Base-by-base conservation (phyloP, 441 rosid species). In the Populus hybrid region DNA sequence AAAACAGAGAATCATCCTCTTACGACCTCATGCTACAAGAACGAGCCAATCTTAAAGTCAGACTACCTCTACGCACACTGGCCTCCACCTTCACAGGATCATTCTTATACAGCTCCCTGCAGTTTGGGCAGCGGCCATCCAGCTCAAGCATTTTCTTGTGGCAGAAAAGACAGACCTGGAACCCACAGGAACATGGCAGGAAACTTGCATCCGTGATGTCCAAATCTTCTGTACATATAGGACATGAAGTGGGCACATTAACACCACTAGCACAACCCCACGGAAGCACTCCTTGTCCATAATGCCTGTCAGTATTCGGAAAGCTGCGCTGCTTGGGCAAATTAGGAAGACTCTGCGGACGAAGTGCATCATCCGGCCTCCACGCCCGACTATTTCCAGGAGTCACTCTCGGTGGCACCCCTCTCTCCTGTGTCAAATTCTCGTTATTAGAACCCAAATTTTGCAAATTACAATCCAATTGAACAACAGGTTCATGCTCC, bases 51-150 rank as follows among this genome's bases (percentile, higher is more conserved):
- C 85, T 88, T 72, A 90, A 80, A 24, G 94, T 84, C 78, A 87
- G 78, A 78, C 89, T 81, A 79, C 91, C 88, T 79, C 89, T 91
- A 71, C 75, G 90, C 69, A 85, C 82, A 73, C 81, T 84, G 14
- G 92, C 83, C 88, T 89, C 97, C 6, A 83, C 83, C 81, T 89
- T 88, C 64, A 85, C 66, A 10, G 86, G 75, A 67, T 86, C 86
- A 72, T 70, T 88, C 67, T 87, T 86, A 64, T 95, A 95, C 0
- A 89, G 92, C 82, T 94, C 91, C 86, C 99, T 88, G 82, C 99
- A 95, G 73, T 93, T 95, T 3, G 99, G 99, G 86, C 99, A 95
- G 67, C 98, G 96, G 20, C 94, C 94, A 84, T 95, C 97, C 78
- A 50, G 79, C 81, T 95, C 94, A 24, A 90, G 91, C 68, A 95